Evolutionary conservation across 2,329 filamentous ascomycete species (phyloP).

Genomic region (Ascochyta clinopodiicola): DNA sequence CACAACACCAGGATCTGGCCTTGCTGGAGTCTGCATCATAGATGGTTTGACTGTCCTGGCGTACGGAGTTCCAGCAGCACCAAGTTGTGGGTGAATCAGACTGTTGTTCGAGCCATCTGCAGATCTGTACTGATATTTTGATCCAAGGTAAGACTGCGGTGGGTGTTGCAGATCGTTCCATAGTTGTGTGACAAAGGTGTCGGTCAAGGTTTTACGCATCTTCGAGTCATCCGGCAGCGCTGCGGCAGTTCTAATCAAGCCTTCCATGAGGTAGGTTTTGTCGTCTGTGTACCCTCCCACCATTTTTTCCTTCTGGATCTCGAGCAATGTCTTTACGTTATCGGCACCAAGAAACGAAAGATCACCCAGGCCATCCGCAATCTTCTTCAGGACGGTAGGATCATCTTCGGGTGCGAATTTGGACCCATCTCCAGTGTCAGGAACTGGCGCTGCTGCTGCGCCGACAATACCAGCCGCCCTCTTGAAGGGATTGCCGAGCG

Average conservation of each 20-base stretch:
- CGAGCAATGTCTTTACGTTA: conserved; percentile 47
- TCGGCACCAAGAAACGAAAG: conserved; percentile 42
- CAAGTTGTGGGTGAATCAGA: conserved; percentile 67
- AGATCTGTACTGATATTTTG: conserved; percentile 55
- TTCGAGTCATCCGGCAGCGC: conserved; percentile 50
- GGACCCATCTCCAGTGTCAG: conserved; percentile 55
- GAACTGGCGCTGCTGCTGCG: conserved; percentile 38
- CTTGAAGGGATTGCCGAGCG: conserved; percentile 39
- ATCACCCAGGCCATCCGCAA: conserved; percentile 43
- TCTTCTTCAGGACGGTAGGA: conserved; percentile 39
- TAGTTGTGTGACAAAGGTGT: conserved; percentile 53
- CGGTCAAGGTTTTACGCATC: conserved; percentile 51
- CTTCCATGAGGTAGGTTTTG: conserved; percentile 67
- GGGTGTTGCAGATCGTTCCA: conserved; percentile 59
- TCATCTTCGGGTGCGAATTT: conserved; percentile 44
- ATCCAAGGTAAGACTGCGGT: conserved; percentile 53
- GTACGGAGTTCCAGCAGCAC: conserved; percentile 70
- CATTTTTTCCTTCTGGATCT: conserved; percentile 45
- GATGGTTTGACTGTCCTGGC: conserved; percentile 69
- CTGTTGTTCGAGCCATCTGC: conserved; percentile 63
- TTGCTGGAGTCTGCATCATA: conserved; percentile 63
- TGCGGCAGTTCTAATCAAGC: conserved; percentile 58
- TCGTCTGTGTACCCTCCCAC: conserved; percentile 66
- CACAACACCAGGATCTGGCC: conserved; percentile 69
- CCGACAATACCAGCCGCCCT: conserved; percentile 36